Percentiles rank a stretch among this genome's conserved stretches.
phyloP scores from a whole-genome alignment of 768 basidiomycete species.

The Amanita polypyramis region DNA sequence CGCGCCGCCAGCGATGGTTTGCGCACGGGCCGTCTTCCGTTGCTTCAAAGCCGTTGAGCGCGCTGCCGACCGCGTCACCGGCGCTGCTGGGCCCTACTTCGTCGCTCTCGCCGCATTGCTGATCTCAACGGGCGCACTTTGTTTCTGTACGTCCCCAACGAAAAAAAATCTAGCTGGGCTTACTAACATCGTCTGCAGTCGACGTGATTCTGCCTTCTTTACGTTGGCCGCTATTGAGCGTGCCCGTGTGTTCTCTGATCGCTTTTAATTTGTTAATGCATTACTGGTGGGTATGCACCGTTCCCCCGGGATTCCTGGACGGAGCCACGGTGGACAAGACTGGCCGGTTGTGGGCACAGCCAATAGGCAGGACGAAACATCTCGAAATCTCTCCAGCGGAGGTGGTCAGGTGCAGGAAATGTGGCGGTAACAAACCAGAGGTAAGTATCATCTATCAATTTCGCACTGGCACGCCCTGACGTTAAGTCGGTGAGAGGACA shows the following conservation, averaged over 20 bases:
- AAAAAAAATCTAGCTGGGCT: no score
- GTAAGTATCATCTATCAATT: conserved; percentile 22
- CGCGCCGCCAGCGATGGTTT: conserved; percentile 23
- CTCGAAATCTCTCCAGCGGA: conserved; percentile 36
- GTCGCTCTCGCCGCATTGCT: conserved; percentile 71
- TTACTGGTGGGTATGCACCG: conserved; percentile 79
- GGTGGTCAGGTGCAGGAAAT: conserved; percentile 57
- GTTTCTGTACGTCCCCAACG: conserved; percentile 59
- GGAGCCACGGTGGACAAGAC: conserved; percentile 16
- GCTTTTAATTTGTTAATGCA: conserved; percentile 68
- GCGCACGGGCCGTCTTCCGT: conserved; percentile 35
- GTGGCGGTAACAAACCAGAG: conserved; percentile 64
- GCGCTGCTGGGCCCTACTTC: conserved; percentile 88
- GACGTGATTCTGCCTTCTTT: conserved; percentile 66
- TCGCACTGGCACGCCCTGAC: not conserved
- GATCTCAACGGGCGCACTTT: conserved; percentile 54
- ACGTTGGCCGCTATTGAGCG: conserved; percentile 43
- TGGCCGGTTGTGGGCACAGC: conserved; percentile 18
- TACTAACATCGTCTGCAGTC: conserved; percentile 37
- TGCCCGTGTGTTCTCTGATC: conserved; percentile 66
- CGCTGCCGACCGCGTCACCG: conserved; percentile 69
- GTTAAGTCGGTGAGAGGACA: conserved; percentile 47
- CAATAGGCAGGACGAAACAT: conserved; percentile 41
- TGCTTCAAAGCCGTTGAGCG: conserved; percentile 59
- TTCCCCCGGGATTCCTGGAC: conserved; percentile 72